These are phyloP conservation scores for Epichloe amarillans DNA, from an alignment of 2,329 filamentous ascomycete species.

Conservation along the genomic window DNA sequence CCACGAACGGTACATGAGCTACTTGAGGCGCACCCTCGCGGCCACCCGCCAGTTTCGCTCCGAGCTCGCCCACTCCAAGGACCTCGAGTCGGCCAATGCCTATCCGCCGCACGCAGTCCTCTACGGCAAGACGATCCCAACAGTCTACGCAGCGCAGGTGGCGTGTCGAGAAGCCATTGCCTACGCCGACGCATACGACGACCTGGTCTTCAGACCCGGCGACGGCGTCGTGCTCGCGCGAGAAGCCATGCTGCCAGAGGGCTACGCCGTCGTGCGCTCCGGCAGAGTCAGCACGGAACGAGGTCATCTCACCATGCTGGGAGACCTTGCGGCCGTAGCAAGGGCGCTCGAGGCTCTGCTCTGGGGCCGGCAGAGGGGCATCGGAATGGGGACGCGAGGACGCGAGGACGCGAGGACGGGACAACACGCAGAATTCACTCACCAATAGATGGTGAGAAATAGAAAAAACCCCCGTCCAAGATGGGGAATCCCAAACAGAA, in stretches of 20 bases:
- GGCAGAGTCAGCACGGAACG: conserved; percentile 69
- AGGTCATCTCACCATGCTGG: conserved; percentile 77
- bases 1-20: conserved; percentile 33
- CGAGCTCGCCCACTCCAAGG: conserved; percentile 50
- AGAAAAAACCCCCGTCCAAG: no score
- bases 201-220: conserved; percentile 73
- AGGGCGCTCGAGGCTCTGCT: conserved; percentile 56
- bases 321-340: conserved; percentile 72
- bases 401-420: not conserved
- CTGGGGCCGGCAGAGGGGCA: conserved; percentile 54
- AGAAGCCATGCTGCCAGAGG: conserved; percentile 72
- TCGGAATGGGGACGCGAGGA: conserved; percentile 42
- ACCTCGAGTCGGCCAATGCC: conserved; percentile 48
- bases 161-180: conserved; percentile 59
- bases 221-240: conserved; percentile 81
- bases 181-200: conserved; percentile 67
- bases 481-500: not conserved
- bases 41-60: conserved; percentile 63
- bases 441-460: no score
- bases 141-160: conserved; percentile 71
- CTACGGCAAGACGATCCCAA: conserved; percentile 78
- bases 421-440: not conserved
- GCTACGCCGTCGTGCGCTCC: conserved; percentile 60
- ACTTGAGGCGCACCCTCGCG: conserved; percentile 61
- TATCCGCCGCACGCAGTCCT: conserved; percentile 77